These are phyloP conservation scores for Rhodotorula paludigena DNA, from an alignment of 768 basidiomycete genomes.

Conservation along the genomic window DNA sequence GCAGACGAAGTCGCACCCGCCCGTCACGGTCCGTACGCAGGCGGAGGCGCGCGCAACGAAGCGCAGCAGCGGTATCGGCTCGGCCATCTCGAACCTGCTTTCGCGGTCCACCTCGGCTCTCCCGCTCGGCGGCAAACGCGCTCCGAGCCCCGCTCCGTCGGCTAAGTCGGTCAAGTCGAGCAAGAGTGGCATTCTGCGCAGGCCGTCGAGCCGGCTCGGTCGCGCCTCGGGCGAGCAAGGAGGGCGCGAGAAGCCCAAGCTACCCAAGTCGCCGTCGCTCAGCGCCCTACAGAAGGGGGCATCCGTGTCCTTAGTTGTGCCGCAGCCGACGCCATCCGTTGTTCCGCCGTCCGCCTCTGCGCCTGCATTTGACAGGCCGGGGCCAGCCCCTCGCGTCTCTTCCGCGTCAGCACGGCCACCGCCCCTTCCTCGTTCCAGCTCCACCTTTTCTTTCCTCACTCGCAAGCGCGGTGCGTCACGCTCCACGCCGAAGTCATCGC, in stretches of 20 bases:
- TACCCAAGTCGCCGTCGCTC: neutral
- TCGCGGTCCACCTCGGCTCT: slow-evolving; percentile 13
- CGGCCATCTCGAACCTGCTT: slow-evolving; percentile 20
- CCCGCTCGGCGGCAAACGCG: slow-evolving; percentile 18
- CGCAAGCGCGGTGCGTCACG: slow-evolving; percentile 15
- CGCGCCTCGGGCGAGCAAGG: neutral
- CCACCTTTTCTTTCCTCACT: slow-evolving; percentile 11
- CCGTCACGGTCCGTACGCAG: slow-evolving; percentile 18
- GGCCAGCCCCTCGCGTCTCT: neutral
- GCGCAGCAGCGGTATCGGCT: slow-evolving; percentile 7
- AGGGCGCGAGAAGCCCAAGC: neutral
- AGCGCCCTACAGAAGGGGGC: neutral
- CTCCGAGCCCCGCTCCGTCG: slow-evolving; percentile 19
- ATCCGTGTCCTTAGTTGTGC: neutral
- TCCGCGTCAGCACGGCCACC: neutral
- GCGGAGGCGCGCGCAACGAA: slow-evolving; percentile 8
- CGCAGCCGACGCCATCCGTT: neutral
- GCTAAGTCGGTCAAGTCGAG: slow-evolving; percentile 20
- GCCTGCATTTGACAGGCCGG: neutral
- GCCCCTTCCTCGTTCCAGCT: neutral
- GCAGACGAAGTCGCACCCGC: slow-evolving; percentile 3
- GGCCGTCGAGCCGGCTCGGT: neutral
- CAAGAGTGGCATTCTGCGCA: slow-evolving; percentile 1
- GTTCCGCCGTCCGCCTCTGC: neutral
- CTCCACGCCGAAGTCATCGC: neutral